Conservation (phyloP, 2,329 filamentous ascomycete genomes). For the Byssothecium circinans region DNA sequence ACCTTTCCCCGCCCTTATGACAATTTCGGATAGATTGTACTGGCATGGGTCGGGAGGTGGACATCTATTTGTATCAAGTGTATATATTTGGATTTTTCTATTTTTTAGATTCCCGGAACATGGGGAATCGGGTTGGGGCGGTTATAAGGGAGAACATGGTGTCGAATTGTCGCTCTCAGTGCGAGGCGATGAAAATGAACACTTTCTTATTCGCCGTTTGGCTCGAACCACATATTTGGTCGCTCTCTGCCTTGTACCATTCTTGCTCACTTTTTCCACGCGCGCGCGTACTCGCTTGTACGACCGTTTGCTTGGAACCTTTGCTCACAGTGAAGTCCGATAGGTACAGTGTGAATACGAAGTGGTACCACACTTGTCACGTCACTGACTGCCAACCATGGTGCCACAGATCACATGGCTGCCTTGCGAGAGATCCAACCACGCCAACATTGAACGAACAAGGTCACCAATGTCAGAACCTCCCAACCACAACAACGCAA, state of each 20-base stretch:
- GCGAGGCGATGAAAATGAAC: neutral
- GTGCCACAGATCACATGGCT: too few species aligned
- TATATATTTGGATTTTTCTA: slow-evolving; percentile 1
- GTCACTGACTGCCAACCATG: too few species aligned
- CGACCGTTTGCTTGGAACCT: too few species aligned
- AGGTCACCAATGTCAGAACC: too few species aligned
- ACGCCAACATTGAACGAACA: too few species aligned
- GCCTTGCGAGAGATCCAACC: too few species aligned
- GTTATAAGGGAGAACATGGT: neutral
- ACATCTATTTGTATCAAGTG: neutral
- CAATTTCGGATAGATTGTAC: neutral
- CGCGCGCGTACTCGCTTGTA: neutral
- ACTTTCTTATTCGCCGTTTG: neutral
- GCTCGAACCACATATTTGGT: neutral
- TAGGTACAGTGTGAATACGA: too few species aligned
- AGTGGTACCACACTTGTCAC: too few species aligned
- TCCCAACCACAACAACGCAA: too few species aligned
- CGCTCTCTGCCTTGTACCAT: neutral
- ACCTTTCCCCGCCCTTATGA: neutral
- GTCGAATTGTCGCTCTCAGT: neutral
- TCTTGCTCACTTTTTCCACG: neutral
- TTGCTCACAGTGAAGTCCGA: too few species aligned
- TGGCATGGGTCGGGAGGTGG: neutral
- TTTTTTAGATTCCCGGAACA: neutral
- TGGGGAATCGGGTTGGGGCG: neutral